phyloP scores from a whole-genome alignment of 2,329 filamentous ascomycete species.

The Pseudopyrenochaeta lycopersici region DNA sequence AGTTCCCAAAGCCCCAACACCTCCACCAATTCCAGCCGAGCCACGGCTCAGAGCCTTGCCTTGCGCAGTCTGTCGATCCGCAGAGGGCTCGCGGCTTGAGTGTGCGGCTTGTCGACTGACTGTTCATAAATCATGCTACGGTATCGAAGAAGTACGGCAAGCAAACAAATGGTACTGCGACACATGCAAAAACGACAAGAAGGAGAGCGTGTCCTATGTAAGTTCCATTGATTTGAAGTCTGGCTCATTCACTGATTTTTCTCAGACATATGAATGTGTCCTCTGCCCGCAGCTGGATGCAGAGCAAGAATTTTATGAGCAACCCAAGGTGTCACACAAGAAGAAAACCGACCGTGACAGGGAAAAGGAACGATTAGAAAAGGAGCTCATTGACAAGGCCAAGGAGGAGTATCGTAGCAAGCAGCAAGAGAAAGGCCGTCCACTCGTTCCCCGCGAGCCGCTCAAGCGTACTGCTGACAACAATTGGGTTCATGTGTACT shows the following conservation, averaged over 20 bases:
- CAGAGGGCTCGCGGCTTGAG: constrained; percentile 68
- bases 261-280: constrained; percentile 86
- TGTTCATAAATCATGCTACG: constrained; percentile 92
- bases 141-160: constrained; percentile 75
- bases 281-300: constrained; percentile 86
- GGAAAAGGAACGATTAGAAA: constrained; percentile 86
- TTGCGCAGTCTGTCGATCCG: constrained; percentile 82
- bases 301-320: constrained; percentile 83
- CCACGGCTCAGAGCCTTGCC: constrained; percentile 82
- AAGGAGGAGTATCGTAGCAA: constrained; percentile 83
- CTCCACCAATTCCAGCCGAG: constrained; percentile 75
- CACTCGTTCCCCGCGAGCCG: constrained; percentile 84
- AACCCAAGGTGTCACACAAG: constrained; percentile 78
- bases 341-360: constrained; percentile 94
- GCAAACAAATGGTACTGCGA: constrained; percentile 89
- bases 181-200: constrained; percentile 94
- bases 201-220: constrained; percentile 89
- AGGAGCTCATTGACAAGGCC: constrained; percentile 80
- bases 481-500: constrained; percentile 97
- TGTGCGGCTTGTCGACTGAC: constrained; percentile 91
- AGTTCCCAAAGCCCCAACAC: constrained; percentile 56
- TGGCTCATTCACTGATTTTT: constrained; percentile 25
- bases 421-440: constrained; percentile 85
- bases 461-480: constrained; percentile 94
- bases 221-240: constrained; percentile 41